Conservation (phyloP, 345 rosid genomes). For the Orychophragmus violaceus region DNA sequence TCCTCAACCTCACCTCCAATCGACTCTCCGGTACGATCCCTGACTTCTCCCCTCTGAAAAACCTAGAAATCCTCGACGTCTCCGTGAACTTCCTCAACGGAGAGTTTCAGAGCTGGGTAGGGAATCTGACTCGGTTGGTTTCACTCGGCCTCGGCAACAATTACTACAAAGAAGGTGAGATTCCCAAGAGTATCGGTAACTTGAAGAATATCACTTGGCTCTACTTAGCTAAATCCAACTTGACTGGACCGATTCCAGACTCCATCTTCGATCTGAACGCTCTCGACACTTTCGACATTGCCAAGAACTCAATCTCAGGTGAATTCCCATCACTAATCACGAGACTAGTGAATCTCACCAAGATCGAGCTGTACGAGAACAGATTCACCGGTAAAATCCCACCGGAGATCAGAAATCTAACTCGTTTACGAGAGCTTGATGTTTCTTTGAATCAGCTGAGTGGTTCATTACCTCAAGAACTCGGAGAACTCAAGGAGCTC, state of each 20-base stretch:
- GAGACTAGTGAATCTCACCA: conserved; percentile 41
- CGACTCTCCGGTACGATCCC: conserved; percentile 53
- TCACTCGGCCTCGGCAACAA: conserved; percentile 47
- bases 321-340: conserved; percentile 45
- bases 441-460: conserved; percentile 47
- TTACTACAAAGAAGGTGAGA: conserved; percentile 39
- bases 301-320: conserved; percentile 52
- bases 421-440: conserved; percentile 51
- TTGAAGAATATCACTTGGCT: conserved; percentile 63
- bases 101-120: conserved; percentile 58
- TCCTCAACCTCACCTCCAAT: conserved; percentile 56
- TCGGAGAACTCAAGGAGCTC: conserved; percentile 50
- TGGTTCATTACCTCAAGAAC: conserved; percentile 54
- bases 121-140: conserved; percentile 42
- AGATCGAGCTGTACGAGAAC: conserved; percentile 60
- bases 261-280: conserved; percentile 40
- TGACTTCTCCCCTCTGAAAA: conserved; percentile 49
- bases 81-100: conserved; percentile 50
- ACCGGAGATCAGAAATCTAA: conserved; percentile 43
- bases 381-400: conserved; percentile 62
- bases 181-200: conserved; percentile 60
- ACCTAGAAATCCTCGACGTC: conserved; percentile 50
- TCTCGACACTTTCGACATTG: conserved; percentile 51
- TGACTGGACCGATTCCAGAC: conserved; percentile 60
- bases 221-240: conserved; percentile 37